Evolutionary conservation across 2,329 filamentous ascomycete species (phyloP).

Genomic region (Paracamarosporium sp.): DNA sequence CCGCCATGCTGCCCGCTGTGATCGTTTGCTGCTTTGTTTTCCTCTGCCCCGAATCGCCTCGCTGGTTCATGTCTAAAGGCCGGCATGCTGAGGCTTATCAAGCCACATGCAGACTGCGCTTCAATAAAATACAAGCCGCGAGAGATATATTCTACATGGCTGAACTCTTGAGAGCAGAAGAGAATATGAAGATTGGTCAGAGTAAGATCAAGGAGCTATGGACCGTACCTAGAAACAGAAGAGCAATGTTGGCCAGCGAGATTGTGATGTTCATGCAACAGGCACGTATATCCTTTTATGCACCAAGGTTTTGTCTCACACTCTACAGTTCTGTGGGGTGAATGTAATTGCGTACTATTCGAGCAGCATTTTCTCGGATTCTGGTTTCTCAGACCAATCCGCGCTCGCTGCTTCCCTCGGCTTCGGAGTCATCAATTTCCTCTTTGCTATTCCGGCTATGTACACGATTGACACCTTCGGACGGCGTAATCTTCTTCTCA

Average conservation of each 20-base stretch:
- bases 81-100: slow-evolving; percentile 28
- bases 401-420: slow-evolving; percentile 36
- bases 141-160: slow-evolving; percentile 60
- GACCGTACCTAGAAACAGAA: slow-evolving; percentile 34
- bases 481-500: slow-evolving; percentile 31
- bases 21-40: slow-evolving; percentile 34
- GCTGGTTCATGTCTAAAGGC: slow-evolving; percentile 34
- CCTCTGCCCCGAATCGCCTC: slow-evolving; percentile 30
- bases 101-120: slow-evolving; percentile 61
- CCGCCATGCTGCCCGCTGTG: slow-evolving; percentile 32
- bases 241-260: slow-evolving; percentile 32
- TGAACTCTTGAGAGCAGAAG: slow-evolving; percentile 41
- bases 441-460: slow-evolving; percentile 34
- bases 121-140: slow-evolving; percentile 60
- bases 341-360: slow-evolving; percentile 40
- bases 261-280: slow-evolving; percentile 46
- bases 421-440: slow-evolving; percentile 34
- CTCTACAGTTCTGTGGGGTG: slow-evolving; percentile 9
- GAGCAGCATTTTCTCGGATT: slow-evolving; percentile 67
- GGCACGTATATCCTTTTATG: slow-evolving; percentile 11
- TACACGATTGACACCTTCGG: slow-evolving; percentile 40
- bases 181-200: slow-evolving; percentile 40
- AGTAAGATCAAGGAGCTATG: slow-evolving; percentile 36
- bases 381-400: slow-evolving; percentile 26
- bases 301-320: neutral